A percentile compares a stretch with the other conserved stretches of the same genome.
These are phyloP conservation scores for Phalaenopsis equestris DNA, from an alignment of 106 monocot species.

Conservation along the genomic window DNA sequence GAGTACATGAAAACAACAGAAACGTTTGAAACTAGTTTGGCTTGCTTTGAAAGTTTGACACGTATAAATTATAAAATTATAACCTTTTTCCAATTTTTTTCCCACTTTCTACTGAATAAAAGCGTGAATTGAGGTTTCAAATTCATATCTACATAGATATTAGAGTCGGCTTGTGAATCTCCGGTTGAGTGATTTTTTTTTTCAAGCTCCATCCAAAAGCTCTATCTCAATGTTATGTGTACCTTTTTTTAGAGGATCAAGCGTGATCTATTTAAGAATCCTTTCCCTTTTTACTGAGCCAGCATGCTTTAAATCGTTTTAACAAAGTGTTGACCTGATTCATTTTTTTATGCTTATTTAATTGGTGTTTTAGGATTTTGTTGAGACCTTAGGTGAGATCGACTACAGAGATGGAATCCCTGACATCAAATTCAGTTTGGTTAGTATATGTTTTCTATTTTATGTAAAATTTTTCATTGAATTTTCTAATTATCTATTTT, in stretches of 20 bases:
- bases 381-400: slow-evolving; percentile 57
- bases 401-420: slow-evolving; percentile 68
- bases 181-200: background rate
- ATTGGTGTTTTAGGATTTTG: slow-evolving; percentile 58
- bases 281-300: background rate
- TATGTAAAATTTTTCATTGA: background rate
- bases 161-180: too few relatives aligned
- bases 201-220: background rate
- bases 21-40: background rate
- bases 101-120: too few relatives aligned
- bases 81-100: too few relatives aligned
- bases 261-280: background rate
- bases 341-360: background rate
- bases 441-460: slow-evolving; percentile 17
- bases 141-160: too few relatives aligned
- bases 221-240: background rate
- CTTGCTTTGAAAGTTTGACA: too few relatives aligned
- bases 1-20: background rate
- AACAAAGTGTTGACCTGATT: background rate
- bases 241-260: background rate
- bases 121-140: too few relatives aligned
- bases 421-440: slow-evolving; percentile 85
- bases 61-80: background rate
- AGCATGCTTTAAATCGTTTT: background rate
- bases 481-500: slow-evolving; percentile 3